These are phyloP conservation scores for Hypsizygus ulmarius DNA, from an alignment of 1,284 basidiomycete species.

Conservation along the genomic window DNA sequence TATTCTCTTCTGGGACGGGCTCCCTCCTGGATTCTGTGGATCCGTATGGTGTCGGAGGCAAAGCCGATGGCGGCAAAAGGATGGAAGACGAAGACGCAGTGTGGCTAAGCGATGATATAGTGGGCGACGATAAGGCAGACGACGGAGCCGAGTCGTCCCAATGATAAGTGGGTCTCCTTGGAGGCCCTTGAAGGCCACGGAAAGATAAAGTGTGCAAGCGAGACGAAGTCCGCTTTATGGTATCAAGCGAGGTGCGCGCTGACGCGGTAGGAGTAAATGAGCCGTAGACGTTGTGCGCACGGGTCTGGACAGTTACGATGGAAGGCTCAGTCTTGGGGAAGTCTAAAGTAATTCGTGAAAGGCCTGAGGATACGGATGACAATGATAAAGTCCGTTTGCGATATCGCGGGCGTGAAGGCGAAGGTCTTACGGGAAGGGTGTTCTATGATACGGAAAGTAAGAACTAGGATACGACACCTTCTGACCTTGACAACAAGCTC, in stretches of 20 bases:
- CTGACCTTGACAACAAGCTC: not conserved
- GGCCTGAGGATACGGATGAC: constrained; percentile 14
- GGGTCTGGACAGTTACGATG: constrained; percentile 25
- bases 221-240: constrained; percentile 19
- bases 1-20: constrained; percentile 23
- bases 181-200: constrained; percentile 8
- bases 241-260: constrained; percentile 30
- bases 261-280: constrained; percentile 46
- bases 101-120: constrained; percentile 34
- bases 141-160: constrained; percentile 30
- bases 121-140: constrained; percentile 24
- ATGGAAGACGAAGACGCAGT: constrained; percentile 24
- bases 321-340: constrained; percentile 27
- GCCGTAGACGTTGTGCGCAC: constrained; percentile 40
- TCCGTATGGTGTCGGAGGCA: constrained; percentile 23
- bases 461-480: not conserved
- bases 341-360: constrained; percentile 15
- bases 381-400: constrained; percentile 22
- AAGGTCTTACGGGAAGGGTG: not conserved
- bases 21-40: constrained; percentile 20
- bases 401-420: constrained; percentile 7
- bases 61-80: constrained; percentile 24
- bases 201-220: constrained; percentile 3
- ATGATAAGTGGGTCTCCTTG: constrained; percentile 4
- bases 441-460: not conserved